Percentiles rank a stretch among this genome's conserved stretches.
phyloP scores from a whole-genome alignment of 140 eudicot species.

The Anethum foeniculum region DNA sequence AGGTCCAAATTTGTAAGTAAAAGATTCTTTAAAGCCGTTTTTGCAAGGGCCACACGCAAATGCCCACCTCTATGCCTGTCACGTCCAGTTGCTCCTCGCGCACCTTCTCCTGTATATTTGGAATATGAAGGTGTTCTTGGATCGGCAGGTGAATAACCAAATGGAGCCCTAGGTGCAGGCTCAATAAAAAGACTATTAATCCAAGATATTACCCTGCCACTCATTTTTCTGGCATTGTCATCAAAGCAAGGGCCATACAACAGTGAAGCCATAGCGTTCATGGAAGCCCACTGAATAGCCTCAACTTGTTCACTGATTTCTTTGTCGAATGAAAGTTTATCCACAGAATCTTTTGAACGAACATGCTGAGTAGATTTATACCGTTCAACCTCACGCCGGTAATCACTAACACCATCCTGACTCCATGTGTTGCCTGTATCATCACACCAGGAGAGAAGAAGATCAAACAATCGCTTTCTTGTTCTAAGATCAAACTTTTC shows the following conservation, averaged over 20 bases:
- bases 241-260: slow-evolving; percentile 98
- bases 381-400: slow-evolving; percentile 93
- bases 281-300: slow-evolving; percentile 97
- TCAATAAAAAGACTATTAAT: slow-evolving; percentile 90
- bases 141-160: slow-evolving; percentile 95
- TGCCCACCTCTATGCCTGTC: slow-evolving; percentile 92
- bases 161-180: slow-evolving; percentile 96
- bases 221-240: slow-evolving; percentile 96
- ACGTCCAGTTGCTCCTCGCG: slow-evolving; percentile 74
- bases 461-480: slow-evolving; percentile 85
- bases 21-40: slow-evolving; percentile 88
- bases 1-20: slow-evolving; percentile 91
- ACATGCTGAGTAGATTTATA: slow-evolving; percentile 85
- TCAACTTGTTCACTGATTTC: slow-evolving; percentile 94
- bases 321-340: slow-evolving; percentile 83
- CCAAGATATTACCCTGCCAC: slow-evolving; percentile 97
- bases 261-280: slow-evolving; percentile 98
- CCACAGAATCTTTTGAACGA: slow-evolving; percentile 88
- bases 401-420: slow-evolving; percentile 85
- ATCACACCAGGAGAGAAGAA: slow-evolving; percentile 94
- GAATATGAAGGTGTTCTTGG: slow-evolving; percentile 97
- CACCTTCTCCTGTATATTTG: slow-evolving; percentile 70
- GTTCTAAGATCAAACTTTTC: slow-evolving; percentile 88
- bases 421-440: slow-evolving; percentile 83
- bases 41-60: slow-evolving; percentile 88